Percentiles rank a stretch among this genome's conserved stretches.
These are phyloP conservation scores for Aspergillus floridensis DNA, from an alignment of 2,329 filamentous ascomycete species.

Conservation along the genomic window DNA sequence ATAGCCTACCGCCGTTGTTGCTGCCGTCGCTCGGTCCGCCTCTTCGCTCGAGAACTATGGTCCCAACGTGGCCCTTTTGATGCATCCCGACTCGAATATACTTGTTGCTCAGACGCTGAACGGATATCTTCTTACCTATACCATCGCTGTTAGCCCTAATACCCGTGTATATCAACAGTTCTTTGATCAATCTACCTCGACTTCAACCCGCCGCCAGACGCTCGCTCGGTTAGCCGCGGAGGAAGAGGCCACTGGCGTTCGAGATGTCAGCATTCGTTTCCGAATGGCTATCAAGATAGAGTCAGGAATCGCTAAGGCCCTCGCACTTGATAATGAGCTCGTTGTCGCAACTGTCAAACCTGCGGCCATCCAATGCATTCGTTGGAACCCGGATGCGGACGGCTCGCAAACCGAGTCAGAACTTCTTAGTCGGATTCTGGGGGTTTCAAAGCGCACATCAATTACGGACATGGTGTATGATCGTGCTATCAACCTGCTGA, in stretches of 20 bases:
- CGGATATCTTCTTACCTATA: slow-evolving; percentile 92
- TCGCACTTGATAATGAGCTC: slow-evolving; percentile 89
- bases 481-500: slow-evolving; percentile 90
- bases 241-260: slow-evolving; percentile 77
- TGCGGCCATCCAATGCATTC: slow-evolving; percentile 92
- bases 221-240: slow-evolving; percentile 59
- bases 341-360: slow-evolving; percentile 89
- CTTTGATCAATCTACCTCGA: slow-evolving; percentile 55
- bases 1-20: slow-evolving; percentile 84
- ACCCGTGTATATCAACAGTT: slow-evolving; percentile 81
- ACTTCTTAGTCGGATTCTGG: slow-evolving; percentile 79
- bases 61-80: slow-evolving; percentile 75
- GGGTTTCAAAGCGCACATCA: slow-evolving; percentile 73
- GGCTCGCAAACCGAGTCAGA: slow-evolving; percentile 88
- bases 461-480: slow-evolving; percentile 89
- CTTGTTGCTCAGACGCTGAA: slow-evolving; percentile 82
- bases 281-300: slow-evolving; percentile 98
- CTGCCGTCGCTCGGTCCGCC: slow-evolving; percentile 76
- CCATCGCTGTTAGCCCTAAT: slow-evolving; percentile 77
- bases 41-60: slow-evolving; percentile 81
- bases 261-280: slow-evolving; percentile 86
- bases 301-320: slow-evolving; percentile 81
- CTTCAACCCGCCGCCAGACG: slow-evolving; percentile 47
- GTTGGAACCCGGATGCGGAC: slow-evolving; percentile 81
- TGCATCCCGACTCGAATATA: slow-evolving; percentile 88